phyloP scores from a whole-genome alignment of 768 basidiomycete species.

The Termitomyces sp. region DNA sequence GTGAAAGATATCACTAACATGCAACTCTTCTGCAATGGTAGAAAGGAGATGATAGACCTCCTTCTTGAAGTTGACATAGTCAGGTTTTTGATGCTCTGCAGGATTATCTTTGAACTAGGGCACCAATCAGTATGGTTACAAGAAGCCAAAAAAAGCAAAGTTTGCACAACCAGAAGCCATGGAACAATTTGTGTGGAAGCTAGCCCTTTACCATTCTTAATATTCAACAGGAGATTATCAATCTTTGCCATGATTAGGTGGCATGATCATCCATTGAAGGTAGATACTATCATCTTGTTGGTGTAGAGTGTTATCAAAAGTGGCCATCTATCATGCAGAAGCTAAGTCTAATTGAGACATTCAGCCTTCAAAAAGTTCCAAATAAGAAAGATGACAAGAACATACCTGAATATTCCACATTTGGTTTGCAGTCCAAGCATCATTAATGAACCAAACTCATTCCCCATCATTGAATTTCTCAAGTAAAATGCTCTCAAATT shows the following conservation, averaged over 20 bases:
- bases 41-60: slow-evolving; percentile 33
- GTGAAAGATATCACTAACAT: slow-evolving; percentile 11
- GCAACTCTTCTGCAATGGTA: slow-evolving; percentile 15
- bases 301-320: slow-evolving; percentile 32
- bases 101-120: slow-evolving; percentile 24
- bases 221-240: too few relatives aligned
- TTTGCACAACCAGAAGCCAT: too few relatives aligned
- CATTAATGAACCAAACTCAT: not conserved
- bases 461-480: not conserved
- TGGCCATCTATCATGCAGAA: not conserved
- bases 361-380: not conserved
- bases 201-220: too few relatives aligned
- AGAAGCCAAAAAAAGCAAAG: not conserved
- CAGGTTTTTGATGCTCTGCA: slow-evolving; percentile 23
- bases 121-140: not conserved
- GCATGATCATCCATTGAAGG: too few relatives aligned
- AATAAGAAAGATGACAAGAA: not conserved
- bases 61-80: slow-evolving; percentile 29
- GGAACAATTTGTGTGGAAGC: too few relatives aligned
- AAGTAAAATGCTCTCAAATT: slow-evolving; percentile 24
- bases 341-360: not conserved
- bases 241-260: slow-evolving; percentile 28
- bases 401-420: not conserved
- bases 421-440: not conserved
- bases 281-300: slow-evolving; percentile 27